Conservation (phyloP, 2,329 filamentous ascomycete genomes). For the Colletotrichum theobromicola region DNA sequence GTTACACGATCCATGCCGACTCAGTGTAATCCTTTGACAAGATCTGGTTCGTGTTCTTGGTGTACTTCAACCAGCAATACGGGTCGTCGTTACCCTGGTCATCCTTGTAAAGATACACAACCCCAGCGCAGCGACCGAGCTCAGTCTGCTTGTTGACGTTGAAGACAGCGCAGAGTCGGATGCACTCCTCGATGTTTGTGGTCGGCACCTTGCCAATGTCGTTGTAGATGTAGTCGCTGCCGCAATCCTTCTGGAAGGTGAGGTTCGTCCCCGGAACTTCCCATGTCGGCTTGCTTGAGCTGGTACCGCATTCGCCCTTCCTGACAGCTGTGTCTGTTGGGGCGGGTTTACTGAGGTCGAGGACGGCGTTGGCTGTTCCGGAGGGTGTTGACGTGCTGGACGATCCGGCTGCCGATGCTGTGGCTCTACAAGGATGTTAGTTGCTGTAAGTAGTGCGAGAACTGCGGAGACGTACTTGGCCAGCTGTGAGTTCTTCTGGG, state of each 20-base stretch:
- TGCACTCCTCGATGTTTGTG: conserved; percentile 12
- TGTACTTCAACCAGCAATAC: conserved; percentile 20
- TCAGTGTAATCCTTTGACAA: conserved; percentile 4
- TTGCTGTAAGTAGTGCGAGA: background rate
- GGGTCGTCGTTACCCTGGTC: background rate
- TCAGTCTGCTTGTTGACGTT: conserved; percentile 9
- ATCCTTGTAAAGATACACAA: conserved; percentile 7
- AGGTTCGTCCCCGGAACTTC: conserved; percentile 14
- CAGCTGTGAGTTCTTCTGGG: background rate
- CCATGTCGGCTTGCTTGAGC: background rate
- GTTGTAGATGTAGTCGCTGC: conserved; percentile 9
- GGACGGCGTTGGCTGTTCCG: background rate
- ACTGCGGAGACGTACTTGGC: background rate
- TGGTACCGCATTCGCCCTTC: conserved; percentile 1
- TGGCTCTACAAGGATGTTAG: background rate
- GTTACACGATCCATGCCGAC: conserved; percentile 14
- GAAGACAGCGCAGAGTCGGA: conserved; percentile 11
- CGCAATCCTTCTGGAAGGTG: conserved; percentile 17
- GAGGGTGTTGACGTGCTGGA: background rate
- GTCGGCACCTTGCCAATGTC: conserved; percentile 14
- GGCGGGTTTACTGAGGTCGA: conserved; percentile 9
- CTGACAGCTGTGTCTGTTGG: conserved; percentile 5
- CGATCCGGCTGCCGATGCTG: background rate
- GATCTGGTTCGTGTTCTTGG: conserved; percentile 1
- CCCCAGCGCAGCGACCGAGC: conserved; percentile 2